Evolutionary conservation across 176 grass and related monocot species (phyloP).

Genomic region (Phyllostachys edulis): DNA sequence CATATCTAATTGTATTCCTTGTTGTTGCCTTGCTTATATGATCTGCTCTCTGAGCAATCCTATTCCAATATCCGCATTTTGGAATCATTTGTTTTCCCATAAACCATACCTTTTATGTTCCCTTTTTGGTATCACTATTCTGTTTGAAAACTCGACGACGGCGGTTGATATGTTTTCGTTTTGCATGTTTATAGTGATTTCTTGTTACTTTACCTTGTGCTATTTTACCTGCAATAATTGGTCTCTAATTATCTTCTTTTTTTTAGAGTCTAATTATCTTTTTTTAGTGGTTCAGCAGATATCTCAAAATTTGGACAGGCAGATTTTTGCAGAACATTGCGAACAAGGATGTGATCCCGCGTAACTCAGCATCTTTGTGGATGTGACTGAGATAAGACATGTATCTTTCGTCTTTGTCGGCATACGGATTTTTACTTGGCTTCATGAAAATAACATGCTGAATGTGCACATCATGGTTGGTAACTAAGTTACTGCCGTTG

Average conservation of each 20-base stretch:
- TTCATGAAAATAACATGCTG: slow-evolving; percentile 27
- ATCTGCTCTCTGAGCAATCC: slow-evolving; percentile 13
- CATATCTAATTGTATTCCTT: slow-evolving; percentile 43
- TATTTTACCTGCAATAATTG: background rate
- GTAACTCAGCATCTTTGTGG: background rate
- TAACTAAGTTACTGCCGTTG: background rate
- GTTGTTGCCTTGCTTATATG: slow-evolving; percentile 31
- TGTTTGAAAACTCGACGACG: slow-evolving; percentile 11
- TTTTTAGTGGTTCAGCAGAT: background rate
- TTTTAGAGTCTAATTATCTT: background rate
- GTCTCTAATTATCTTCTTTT: slow-evolving; percentile 2
- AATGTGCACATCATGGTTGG: slow-evolving; percentile 18
- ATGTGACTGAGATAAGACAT: background rate
- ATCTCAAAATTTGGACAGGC: background rate
- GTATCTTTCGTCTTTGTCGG: background rate
- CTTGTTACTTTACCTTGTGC: background rate
- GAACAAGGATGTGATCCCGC: background rate
- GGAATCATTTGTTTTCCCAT: slow-evolving; percentile 29
- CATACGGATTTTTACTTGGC: background rate
- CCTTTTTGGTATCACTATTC: slow-evolving; percentile 41
- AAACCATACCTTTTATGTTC: slow-evolving; percentile 38
- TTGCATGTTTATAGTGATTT: background rate
- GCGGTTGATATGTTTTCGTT: background rate
- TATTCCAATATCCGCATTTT: slow-evolving; percentile 34
- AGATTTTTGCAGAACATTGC: background rate